Base-by-base conservation (phyloP, 129 eudicot species). In the Pittosporum tobira region DNA sequence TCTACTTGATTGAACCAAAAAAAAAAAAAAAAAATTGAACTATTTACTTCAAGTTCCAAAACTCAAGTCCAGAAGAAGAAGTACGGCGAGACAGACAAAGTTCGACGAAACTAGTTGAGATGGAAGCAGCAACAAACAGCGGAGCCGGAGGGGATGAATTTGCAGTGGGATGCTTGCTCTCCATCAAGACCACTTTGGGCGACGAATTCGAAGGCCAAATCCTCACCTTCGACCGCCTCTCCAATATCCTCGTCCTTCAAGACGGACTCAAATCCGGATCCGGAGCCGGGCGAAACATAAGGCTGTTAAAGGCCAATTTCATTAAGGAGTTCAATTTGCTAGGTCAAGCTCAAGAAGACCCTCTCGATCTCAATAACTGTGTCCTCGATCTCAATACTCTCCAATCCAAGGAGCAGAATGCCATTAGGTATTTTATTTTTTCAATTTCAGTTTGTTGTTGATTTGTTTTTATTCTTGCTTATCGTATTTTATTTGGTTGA, bases 201-300 rank as follows among this genome's bases (percentile, higher is more conserved):
- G 97, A 90, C 29, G 95, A 90, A 71, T 85, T 90, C 23, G 84
- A 90, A 74, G 95, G 82, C 28, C 89, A 82, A 80, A 79, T 90
- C 29, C 79, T 90, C 65, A 65, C 95, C 62, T 90, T 70, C 44
- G 95, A 90, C 71, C 84, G 74, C 38, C 77, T 74, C 28, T 85
- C 94, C 58, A 83, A 85, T 82, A 79, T 90, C 71, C 79, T 90
- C 54, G 84, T 85, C 22, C 87, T 90, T 61, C 95, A 90, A 80
- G 97, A 90, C 70, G 95, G 94, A 49, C 52, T 72, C 51, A 75
- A 75, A 73, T 67, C 81, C 0, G 84, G 74, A 53, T 44, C 79
- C 21, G 85, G 83, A 44, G 55, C 93, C 0, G 72, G 80, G 71
- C 79, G 95, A 67, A 78, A 81, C 61, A 80, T 90, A 15, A 82